Base-by-base conservation (phyloP, 2,329 filamentous ascomycete genomes). In the Ophiostoma piceae region DNA sequence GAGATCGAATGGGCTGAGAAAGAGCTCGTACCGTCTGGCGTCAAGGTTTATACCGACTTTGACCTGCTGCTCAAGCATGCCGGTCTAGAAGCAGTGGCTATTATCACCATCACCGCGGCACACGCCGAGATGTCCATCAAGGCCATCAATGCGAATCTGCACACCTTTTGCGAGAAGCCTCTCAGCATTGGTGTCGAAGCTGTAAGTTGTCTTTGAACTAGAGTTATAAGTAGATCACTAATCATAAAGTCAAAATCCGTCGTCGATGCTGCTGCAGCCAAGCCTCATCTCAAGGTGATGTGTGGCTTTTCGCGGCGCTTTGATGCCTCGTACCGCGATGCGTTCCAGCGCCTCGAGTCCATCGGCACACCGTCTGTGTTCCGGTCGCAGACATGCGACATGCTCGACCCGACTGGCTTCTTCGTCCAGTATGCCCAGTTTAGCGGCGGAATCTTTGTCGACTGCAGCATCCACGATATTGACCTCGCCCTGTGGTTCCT, bases 391-490 rank as follows among this genome's bases (percentile, higher is more conserved):
- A 57, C 51, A 2, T 57, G 51, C 22, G 51, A 57, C 51, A 26
- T 26, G 51, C 51, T 57, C n/a, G 51, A 57, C n/a, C 51, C 51
- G 9, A n/a, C 51, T 22, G 51, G 51, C 7, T 57, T 57, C n/a
- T 57, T 57, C 5, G 51, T 57, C 9, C 9, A 16, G 3, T 57
- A 57, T n/a, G n/a, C 51, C 37, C 11, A 26, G 69, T 57, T 57
- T n/a, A 37, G 65, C 39, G 66, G 51, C 5, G 41, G 65, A 3
- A 57, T 57, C 22, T 57, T 57, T 57, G 51, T 57, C 51, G 51
- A 57, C 51, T 57, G 51, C 51, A 57, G 11, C 11, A 57, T 57
- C 51, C 51, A 57, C n/a, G 51, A 57, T n/a, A 26, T 57, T 29
- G 51, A 57, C 9, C 51, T 57, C 3, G 51, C 51, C 22, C 22